phyloP scores from a whole-genome alignment of 768 basidiomycete genomes.

The Collybia nuda region DNA sequence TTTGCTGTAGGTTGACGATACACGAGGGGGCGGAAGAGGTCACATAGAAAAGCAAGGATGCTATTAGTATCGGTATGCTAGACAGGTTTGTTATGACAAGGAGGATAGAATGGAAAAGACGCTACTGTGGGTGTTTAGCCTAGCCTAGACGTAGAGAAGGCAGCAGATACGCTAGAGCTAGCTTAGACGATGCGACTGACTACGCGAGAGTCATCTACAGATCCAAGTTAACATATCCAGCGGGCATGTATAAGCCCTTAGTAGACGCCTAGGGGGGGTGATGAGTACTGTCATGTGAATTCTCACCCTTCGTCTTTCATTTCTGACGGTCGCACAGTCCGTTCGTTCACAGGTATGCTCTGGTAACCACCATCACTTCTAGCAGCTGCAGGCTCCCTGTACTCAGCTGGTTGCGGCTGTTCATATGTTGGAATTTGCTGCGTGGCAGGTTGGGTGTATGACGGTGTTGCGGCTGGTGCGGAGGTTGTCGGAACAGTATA shows the following conservation, averaged over 20 bases:
- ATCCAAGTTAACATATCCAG: conserved; percentile 14
- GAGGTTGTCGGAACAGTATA: conserved; percentile 19
- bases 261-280: conserved; percentile 25
- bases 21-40: conserved; percentile 26
- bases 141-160: conserved; percentile 74
- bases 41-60: conserved; percentile 53
- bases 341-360: conserved; percentile 48
- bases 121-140: conserved; percentile 78
- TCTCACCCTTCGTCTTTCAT: conserved; percentile 99
- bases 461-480: conserved; percentile 14
- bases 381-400: conserved; percentile 36
- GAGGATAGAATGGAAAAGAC: conserved; percentile 56
- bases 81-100: conserved; percentile 62
- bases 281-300: conserved; percentile 20
- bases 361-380: conserved; percentile 40
- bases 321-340: conserved; percentile 79
- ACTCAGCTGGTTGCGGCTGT: conserved; percentile 56
- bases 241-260: conserved; percentile 18
- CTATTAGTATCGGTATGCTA: conserved; percentile 83
- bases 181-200: conserved; percentile 63
- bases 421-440: conserved; percentile 83
- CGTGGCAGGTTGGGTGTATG: conserved; percentile 33
- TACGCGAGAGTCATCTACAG: conserved; percentile 57
- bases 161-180: conserved; percentile 72
- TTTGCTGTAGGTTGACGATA: conserved; percentile 59